Percentiles rank a stretch among this genome's conserved stretches.
Conservation (phyloP, 805 yeast species). For the Kodamaea kakaduensis region DNA sequence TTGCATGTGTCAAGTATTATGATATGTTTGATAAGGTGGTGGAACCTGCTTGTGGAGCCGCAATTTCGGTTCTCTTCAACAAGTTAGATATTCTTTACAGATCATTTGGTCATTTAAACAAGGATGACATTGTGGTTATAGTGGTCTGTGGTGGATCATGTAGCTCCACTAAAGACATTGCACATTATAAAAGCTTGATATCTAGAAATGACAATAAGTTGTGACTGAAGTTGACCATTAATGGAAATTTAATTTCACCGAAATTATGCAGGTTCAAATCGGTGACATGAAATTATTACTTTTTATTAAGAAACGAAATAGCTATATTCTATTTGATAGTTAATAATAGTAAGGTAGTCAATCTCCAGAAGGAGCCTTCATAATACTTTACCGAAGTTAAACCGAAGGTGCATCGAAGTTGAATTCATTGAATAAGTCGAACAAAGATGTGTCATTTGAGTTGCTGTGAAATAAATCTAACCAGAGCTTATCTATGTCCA, state of each 20-base stretch:
- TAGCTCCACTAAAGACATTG: slow-evolving; percentile 14
- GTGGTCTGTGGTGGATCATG: slow-evolving; percentile 53
- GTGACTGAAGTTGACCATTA: slow-evolving; percentile 2
- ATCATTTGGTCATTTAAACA: slow-evolving; percentile 21
- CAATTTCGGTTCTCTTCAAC: slow-evolving; percentile 50
- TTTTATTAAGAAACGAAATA: background rate
- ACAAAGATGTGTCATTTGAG: slow-evolving; percentile 6
- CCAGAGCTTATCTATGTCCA: slow-evolving; percentile 11
- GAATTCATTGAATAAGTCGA: slow-evolving; percentile 9
- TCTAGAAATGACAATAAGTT: slow-evolving; percentile 11
- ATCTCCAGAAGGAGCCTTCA: too few relatives aligned
- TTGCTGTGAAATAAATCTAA: slow-evolving; percentile 8
- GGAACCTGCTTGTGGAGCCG: slow-evolving; percentile 76
- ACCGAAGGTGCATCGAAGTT: slow-evolving; percentile 2
- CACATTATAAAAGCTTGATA: slow-evolving; percentile 13
- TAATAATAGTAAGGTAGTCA: too few relatives aligned
- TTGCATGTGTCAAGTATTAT: slow-evolving; percentile 48
- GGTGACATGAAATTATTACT: too few relatives aligned
- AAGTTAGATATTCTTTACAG: slow-evolving; percentile 25
- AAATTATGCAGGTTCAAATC: too few relatives aligned
- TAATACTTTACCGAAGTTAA: too few relatives aligned
- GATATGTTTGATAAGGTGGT: slow-evolving; percentile 48
- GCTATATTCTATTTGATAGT: too few relatives aligned
- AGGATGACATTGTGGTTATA: slow-evolving; percentile 46
- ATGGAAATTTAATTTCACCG: too few relatives aligned